Evolutionary conservation across 2,329 filamentous ascomycete genomes (phyloP), one percentile per base, ranked within the genome.

Genomic region (Colletotrichum cereale): DNA sequence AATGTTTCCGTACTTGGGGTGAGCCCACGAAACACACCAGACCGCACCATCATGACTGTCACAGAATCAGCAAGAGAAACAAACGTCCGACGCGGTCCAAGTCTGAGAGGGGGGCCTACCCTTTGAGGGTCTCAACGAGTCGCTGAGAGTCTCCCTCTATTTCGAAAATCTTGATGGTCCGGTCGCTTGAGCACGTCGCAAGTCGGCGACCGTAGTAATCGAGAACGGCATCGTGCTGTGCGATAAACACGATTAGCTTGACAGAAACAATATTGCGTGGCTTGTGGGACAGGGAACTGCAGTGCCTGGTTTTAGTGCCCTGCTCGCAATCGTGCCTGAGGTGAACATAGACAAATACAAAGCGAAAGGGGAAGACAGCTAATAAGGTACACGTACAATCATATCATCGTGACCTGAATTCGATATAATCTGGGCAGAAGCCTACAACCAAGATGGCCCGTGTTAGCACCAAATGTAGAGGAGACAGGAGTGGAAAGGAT

Each of bases 161-260:
- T 84, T 99, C 96, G 80, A 98, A 99, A 80, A 99, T 98, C 86
- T 98, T 98, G 86, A 99, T 97, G 58, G 96, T 98, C 81, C 96
- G 95, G 85, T 99, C 96, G 75, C 96, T 98, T 44, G 95, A 98
- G 84, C 96, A 98, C 75, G 96, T 99, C 74, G 96, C 96, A 77
- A 99, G 90, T 80, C 96, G 93, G 76, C 96, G 92, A 79, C 96
- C 96, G 83, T 98, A 99, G 87, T 98, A 99, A 83, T 99, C 96
- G 80, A 99, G 92, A 75, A 97, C 96, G 75, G 96, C 96, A 89
- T 99, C 96, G 83, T 99, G 96, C 96, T 94, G 76, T 66, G 8
- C 6, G 50, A 7, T 42, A 21, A 21, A 6, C n/a, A 31, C 36
- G 2, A 31, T 71, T 53, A 61, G 68, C 50, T 40, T 29, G 16